Evolutionary conservation across 768 basidiomycete species (phyloP).

Genomic region (Rubroboletus satanas): DNA sequence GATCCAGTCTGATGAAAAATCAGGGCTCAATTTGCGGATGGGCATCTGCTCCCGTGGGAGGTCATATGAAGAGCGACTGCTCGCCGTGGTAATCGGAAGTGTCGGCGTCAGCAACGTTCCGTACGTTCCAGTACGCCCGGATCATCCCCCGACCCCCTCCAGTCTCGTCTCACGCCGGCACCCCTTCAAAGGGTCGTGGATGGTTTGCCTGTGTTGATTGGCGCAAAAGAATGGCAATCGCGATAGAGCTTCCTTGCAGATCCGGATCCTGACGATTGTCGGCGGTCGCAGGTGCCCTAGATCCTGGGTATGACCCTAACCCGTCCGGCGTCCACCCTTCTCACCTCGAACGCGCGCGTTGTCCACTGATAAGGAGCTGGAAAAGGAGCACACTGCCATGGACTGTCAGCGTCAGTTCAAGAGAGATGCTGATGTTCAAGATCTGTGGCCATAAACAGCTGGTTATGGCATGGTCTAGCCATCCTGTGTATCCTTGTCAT

Average conservation of each 20-base stretch:
- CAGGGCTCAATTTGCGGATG: constrained; percentile 2
- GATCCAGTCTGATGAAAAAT: constrained; percentile 19
- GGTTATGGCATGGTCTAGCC: constrained; percentile 4
- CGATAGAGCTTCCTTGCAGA: constrained; percentile 24
- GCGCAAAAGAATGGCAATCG: constrained; percentile 8
- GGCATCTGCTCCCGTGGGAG: constrained; percentile 11
- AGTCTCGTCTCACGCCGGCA: background rate
- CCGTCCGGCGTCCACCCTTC: background rate
- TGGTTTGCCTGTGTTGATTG: constrained; percentile 17
- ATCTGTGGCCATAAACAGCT: constrained; percentile 1
- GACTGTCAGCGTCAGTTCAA: constrained; percentile 1
- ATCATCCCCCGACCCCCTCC: constrained; percentile 6
- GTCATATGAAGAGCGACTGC: constrained; percentile 17
- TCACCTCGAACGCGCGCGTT: background rate
- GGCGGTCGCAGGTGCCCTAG: constrained; percentile 16
- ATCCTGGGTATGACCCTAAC: constrained; percentile 22
- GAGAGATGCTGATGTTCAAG: background rate
- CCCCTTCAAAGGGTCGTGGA: background rate
- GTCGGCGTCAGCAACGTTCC: constrained; percentile 12
- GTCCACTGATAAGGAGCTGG: background rate
- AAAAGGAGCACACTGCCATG: constrained; percentile 4
- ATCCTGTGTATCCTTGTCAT: constrained; percentile 15
- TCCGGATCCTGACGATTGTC: constrained; percentile 30
- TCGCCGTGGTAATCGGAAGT: constrained; percentile 24
- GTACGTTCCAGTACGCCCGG: constrained; percentile 1